A percentile compares a stretch with the other conserved stretches of the same genome.
Evolutionary conservation across 106 monocot species (phyloP).

Genomic region (Apostasia shenzhenica): DNA sequence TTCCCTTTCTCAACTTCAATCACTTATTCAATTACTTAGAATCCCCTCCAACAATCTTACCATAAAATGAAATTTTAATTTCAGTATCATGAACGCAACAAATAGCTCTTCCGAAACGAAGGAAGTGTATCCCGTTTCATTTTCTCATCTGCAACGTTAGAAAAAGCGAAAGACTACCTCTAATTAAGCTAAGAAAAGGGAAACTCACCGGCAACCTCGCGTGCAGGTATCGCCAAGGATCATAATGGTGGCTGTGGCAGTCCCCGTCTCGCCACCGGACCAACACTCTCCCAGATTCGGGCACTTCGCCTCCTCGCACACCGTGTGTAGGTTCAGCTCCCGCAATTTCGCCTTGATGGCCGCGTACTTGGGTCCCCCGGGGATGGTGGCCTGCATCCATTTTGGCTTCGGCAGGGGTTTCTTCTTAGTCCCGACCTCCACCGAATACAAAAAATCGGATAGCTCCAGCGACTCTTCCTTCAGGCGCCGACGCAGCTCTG

Average conservation of each 20-base stretch:
- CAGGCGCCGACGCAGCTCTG: constrained; percentile 51
- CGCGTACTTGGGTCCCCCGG: constrained; percentile 81
- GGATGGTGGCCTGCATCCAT: constrained; percentile 86
- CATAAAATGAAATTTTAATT: no score
- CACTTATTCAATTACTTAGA: not conserved
- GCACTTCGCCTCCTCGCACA: constrained; percentile 95
- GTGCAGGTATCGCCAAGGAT: constrained; percentile 96
- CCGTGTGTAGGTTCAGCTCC: constrained; percentile 86
- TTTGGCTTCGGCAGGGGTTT: constrained; percentile 81
- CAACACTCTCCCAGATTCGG: constrained; percentile 94
- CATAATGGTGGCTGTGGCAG: constrained; percentile 96
- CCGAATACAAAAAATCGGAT: constrained; percentile 82
- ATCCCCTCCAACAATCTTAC: not conserved
- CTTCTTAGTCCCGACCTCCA: constrained; percentile 87
- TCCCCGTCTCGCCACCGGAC: constrained; percentile 95
- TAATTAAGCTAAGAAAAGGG: no score
- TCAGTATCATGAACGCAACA: no score
- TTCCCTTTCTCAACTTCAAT: not conserved
- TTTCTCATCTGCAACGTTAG: no score
- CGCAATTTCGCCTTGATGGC: constrained; percentile 83
- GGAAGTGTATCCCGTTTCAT: no score
- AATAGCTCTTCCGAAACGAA: no score
- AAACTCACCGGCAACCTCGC: constrained; percentile 70
- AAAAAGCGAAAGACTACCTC: no score
- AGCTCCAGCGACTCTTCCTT: constrained; percentile 45